These are phyloP conservation scores for Colletotrichum godetiae DNA, from an alignment of 2,329 filamentous ascomycete species.

Conservation along the genomic window DNA sequence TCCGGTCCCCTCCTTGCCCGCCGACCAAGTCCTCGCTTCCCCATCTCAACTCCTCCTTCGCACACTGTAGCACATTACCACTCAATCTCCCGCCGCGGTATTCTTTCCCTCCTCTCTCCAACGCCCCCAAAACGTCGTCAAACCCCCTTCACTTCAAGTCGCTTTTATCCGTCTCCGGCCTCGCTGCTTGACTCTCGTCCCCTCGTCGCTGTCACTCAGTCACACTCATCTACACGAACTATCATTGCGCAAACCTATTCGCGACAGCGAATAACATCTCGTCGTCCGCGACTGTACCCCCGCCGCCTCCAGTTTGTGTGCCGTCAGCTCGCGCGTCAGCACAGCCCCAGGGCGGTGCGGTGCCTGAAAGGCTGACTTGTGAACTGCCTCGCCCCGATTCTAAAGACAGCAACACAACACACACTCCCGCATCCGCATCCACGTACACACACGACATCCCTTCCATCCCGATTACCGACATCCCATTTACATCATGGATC, in stretches of 20 bases:
- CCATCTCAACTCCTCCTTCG: slow-evolving; percentile 29
- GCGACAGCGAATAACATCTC: slow-evolving; percentile 29
- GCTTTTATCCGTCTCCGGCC: not conserved
- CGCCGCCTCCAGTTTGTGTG: slow-evolving; percentile 35
- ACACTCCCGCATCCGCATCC: slow-evolving; percentile 6
- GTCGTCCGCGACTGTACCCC: slow-evolving; percentile 23
- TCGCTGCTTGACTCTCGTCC: not conserved
- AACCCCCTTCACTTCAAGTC: not conserved
- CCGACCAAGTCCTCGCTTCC: slow-evolving; percentile 27
- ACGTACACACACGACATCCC: slow-evolving; percentile 24
- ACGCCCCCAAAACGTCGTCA: slow-evolving; percentile 19
- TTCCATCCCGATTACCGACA: slow-evolving; percentile 37
- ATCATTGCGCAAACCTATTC: slow-evolving; percentile 14
- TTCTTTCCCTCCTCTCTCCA: slow-evolving; percentile 12
- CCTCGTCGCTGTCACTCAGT: slow-evolving; percentile 1
- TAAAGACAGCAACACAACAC: slow-evolving; percentile 48
- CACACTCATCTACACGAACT: slow-evolving; percentile 10
- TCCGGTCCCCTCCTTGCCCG: slow-evolving; percentile 17
- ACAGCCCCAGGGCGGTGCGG: slow-evolving; percentile 55
- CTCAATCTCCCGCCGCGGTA: slow-evolving; percentile 11
- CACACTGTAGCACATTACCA: slow-evolving; percentile 25
- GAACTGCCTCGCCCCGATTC: slow-evolving; percentile 55
- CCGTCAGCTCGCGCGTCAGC: slow-evolving; percentile 46
- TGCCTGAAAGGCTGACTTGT: slow-evolving; percentile 57
- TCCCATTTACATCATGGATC: slow-evolving; percentile 50